Evolutionary conservation across 179 eudicot species (phyloP), one percentile per base, ranked within the genome.

Genomic region (Pouteria campechiana): DNA sequence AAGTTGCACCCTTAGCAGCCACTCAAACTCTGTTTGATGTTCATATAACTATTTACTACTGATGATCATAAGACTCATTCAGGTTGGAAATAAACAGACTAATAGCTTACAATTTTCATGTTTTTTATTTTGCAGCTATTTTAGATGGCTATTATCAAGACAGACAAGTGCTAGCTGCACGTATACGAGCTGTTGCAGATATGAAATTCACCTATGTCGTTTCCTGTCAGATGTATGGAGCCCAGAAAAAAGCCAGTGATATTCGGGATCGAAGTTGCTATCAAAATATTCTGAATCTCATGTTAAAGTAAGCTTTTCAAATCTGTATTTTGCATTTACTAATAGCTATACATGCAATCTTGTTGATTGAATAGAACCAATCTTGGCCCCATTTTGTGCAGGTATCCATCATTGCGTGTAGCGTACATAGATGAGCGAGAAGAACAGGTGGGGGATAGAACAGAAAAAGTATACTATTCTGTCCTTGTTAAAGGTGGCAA

Each of bases 371-470:
- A n/a, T n/a, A n/a, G n/a, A n/a, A n/a, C n/a, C n/a, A n/a, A n/a
- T n/a, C n/a, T n/a, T n/a, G n/a, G n/a, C n/a, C n/a, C n/a, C n/a
- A n/a, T n/a, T n/a, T 1, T 44, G 58, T 64, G 32, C 70, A 90
- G 98, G 73, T 79, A 90, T 67, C 94, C 90, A 44, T 90, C 98
- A 45, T 59, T 90, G 19, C 89, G 98, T 24, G 78, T 90, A 57
- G 98, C 98, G 11, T 85, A 85, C 60, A 86, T 90, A 44, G 98
- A 90, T 59, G 98, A 78, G 66, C 59, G 76, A 58, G 98, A 90
- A 37, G 98, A 76, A 50, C 46, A 74, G 37, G 61, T 68, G 45
- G 27, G 52, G 14, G 81, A 63, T 21, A 82, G 68, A 46, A 32
- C 86, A 45, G 74, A 61, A 51, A 86, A 85, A 62, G 69, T 76